Conservation (phyloP, 2,329 filamentous ascomycete genomes). For the Aureobasidium sp. region DNA sequence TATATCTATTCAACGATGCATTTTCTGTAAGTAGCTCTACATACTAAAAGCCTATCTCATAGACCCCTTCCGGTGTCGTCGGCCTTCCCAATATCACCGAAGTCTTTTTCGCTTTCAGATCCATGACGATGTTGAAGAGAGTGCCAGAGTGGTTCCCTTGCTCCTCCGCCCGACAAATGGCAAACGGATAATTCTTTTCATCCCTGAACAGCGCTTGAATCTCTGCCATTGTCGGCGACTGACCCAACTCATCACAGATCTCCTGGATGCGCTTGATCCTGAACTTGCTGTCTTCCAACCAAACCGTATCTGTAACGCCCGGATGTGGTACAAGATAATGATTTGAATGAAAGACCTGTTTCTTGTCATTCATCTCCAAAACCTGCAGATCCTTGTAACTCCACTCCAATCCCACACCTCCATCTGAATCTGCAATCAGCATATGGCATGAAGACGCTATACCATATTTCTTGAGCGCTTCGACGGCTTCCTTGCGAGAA, state of each 20-base stretch:
- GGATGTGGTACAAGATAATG: conserved; percentile 36
- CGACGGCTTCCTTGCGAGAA: conserved; percentile 42
- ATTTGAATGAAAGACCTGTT: conserved; percentile 38
- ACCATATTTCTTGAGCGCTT: conserved; percentile 38
- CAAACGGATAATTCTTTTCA: conserved; percentile 32
- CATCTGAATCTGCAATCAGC: conserved; percentile 43
- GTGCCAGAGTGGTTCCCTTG: conserved; percentile 24
- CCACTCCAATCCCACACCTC: conserved; percentile 47
- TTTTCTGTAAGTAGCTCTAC: conserved; percentile 3
- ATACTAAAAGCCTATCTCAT: conserved; percentile 19
- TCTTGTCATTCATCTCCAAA: conserved; percentile 28
- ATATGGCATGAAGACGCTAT: conserved; percentile 51
- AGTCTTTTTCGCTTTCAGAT: conserved; percentile 26
- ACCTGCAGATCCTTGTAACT: conserved; percentile 27
- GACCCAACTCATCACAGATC: conserved; percentile 22
- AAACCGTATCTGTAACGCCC: conserved; percentile 35
- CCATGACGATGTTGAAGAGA: conserved; percentile 35
- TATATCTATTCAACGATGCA: background rate
- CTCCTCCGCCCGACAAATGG: conserved; percentile 30
- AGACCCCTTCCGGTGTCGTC: conserved; percentile 17
- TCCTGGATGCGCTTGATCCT: conserved; percentile 34
- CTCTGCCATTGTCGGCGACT: background rate
- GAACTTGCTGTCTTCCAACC: conserved; percentile 36
- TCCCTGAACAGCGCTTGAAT: conserved; percentile 35
- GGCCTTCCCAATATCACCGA: conserved; percentile 29